Conservation (phyloP, 1,139 yeast genomes). For the Taphrina pruni region DNA sequence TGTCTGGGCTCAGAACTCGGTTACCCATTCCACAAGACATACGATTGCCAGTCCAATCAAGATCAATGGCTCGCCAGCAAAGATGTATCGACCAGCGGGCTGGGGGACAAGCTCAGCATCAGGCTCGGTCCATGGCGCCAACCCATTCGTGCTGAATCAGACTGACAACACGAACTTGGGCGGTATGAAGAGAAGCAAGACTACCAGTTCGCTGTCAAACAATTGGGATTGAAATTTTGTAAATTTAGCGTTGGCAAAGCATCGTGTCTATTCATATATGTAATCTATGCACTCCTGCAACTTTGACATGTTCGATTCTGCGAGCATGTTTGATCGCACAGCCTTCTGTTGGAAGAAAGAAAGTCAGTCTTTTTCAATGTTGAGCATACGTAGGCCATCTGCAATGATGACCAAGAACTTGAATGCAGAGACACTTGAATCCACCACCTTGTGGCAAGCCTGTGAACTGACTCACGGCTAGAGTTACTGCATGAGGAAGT, state of each 20-base stretch:
- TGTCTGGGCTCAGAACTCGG: constrained; percentile 17
- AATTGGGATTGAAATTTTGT: constrained; percentile 4
- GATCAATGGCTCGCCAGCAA: constrained; percentile 26
- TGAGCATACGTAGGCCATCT: no score
- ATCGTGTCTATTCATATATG: no score
- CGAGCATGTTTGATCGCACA: no score
- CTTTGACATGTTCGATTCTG: no score
- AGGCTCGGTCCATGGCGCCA: neutral
- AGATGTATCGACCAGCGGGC: constrained; percentile 26
- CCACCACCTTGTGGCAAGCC: no score
- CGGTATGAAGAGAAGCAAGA: constrained; percentile 16
- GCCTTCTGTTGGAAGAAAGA: no score
- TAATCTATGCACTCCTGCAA: no score
- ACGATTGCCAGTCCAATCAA: constrained; percentile 24
- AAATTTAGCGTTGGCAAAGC: neutral
- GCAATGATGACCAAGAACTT: no score
- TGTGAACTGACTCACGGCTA: no score
- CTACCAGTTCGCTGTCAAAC: constrained; percentile 10
- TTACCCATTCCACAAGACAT: neutral
- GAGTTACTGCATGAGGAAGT: no score
- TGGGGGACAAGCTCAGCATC: constrained; percentile 17
- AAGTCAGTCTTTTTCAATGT: no score
- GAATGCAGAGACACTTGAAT: no score
- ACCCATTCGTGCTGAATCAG: constrained; percentile 8
- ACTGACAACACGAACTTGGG: neutral